phyloP scores from a whole-genome alignment of 768 basidiomycete genomes.

The Plicaturopsis crispa region DNA sequence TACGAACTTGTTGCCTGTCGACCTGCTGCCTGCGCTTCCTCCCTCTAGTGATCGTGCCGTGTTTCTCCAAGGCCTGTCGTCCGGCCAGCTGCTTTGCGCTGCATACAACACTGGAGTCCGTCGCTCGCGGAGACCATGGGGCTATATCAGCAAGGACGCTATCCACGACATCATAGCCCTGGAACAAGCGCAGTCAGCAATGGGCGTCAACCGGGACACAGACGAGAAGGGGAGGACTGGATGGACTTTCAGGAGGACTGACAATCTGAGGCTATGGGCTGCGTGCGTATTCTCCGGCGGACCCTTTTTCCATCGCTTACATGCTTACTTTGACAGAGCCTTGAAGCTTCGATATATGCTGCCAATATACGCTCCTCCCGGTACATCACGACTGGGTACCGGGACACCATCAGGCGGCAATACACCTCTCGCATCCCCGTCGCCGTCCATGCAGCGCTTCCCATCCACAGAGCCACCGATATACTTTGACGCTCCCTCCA shows the following conservation, averaged over 20 bases:
- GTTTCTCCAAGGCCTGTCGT: slow-evolving; percentile 54
- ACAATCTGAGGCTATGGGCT: slow-evolving; percentile 80
- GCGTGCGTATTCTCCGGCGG: slow-evolving; percentile 45
- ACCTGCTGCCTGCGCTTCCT: slow-evolving; percentile 34
- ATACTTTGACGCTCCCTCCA: slow-evolving; percentile 62
- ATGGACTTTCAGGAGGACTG: slow-evolving; percentile 82
- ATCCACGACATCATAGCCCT: slow-evolving; percentile 75
- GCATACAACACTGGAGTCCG: slow-evolving; percentile 81
- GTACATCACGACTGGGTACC: slow-evolving; percentile 18
- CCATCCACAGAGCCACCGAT: slow-evolving; percentile 38
- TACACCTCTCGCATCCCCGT: slow-evolving; percentile 15
- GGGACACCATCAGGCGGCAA: slow-evolving; percentile 3
- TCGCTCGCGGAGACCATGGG: slow-evolving; percentile 80
- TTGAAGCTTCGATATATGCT: slow-evolving; percentile 78
- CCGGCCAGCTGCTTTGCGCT: slow-evolving; percentile 73
- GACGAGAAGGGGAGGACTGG: slow-evolving; percentile 42
- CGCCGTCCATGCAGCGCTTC: slow-evolving; percentile 28
- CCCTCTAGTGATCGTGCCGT: slow-evolving; percentile 22
- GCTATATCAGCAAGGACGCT: slow-evolving; percentile 68
- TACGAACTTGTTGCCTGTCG: slow-evolving; percentile 46
- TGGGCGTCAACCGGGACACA: slow-evolving; percentile 22
- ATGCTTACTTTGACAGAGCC: slow-evolving; percentile 36
- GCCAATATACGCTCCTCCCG: slow-evolving; percentile 51
- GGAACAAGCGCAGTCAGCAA: slow-evolving; percentile 38
- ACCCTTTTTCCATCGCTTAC: slow-evolving; percentile 2